phyloP scores from a whole-genome alignment of 2,329 filamentous ascomycete species.

The Fusarium sp. region DNA sequence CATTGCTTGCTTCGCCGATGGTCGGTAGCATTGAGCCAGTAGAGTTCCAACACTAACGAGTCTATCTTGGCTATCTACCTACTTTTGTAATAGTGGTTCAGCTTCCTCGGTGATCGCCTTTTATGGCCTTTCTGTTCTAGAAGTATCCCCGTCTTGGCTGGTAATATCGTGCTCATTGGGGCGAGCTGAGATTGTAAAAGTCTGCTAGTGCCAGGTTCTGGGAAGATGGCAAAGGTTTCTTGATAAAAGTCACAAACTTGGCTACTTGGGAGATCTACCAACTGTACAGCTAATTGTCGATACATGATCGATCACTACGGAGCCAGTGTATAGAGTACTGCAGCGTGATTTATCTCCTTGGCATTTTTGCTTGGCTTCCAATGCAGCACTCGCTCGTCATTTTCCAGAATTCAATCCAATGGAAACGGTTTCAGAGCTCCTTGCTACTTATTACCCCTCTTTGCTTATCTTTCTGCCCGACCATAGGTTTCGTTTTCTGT shows the following conservation, averaged over 20 bases:
- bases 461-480: accelerated
- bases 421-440: accelerated
- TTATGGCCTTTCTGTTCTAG: background rate
- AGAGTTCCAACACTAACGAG: background rate
- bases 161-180: background rate
- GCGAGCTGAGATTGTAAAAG: background rate
- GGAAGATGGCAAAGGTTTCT: accelerated
- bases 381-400: background rate
- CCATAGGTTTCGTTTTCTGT: background rate
- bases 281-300: background rate
- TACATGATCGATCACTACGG: background rate
- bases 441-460: too few species aligned
- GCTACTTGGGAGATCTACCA: background rate
- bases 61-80: background rate
- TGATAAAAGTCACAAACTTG: background rate
- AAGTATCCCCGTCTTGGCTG: constrained; percentile 14
- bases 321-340: background rate
- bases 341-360: background rate
- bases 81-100: background rate
- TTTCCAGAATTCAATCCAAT: background rate
- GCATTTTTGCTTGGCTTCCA: background rate
- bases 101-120: background rate
- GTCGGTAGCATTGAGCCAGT: too few species aligned
- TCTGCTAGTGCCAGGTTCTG: background rate
- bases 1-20: background rate